phyloP scores from a whole-genome alignment of 2,329 filamentous ascomycete species.

The Ophiognomonia clavigignenti-juglandacearum region DNA sequence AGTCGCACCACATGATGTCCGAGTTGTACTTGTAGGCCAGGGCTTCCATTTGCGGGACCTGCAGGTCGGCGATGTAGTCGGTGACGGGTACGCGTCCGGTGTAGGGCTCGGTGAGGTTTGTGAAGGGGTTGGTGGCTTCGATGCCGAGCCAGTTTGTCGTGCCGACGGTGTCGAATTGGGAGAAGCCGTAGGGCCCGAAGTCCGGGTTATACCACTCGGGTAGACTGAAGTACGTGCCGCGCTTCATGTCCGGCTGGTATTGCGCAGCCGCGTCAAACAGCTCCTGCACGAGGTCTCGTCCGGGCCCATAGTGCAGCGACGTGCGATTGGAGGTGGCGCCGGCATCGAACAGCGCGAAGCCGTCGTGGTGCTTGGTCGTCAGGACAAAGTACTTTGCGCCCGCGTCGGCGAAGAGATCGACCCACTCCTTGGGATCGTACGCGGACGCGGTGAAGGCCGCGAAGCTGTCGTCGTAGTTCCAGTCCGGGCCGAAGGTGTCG shows the following conservation, averaged over 20 bases:
- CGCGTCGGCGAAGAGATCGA: slow-evolving; percentile 46
- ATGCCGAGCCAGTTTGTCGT: slow-evolving; percentile 33
- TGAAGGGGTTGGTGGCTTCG: slow-evolving; percentile 38
- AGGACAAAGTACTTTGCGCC: slow-evolving; percentile 46
- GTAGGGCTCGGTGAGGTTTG: slow-evolving; percentile 34
- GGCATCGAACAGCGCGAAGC: slow-evolving; percentile 40
- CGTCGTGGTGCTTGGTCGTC: slow-evolving; percentile 43
- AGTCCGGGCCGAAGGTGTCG: slow-evolving; percentile 43
- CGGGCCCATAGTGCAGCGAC: slow-evolving; percentile 35
- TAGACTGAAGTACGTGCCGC: slow-evolving; percentile 44
- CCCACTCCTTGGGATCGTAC: slow-evolving; percentile 48
- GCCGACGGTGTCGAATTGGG: slow-evolving; percentile 23
- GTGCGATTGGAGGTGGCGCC: slow-evolving; percentile 33
- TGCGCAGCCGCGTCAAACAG: slow-evolving; percentile 36
- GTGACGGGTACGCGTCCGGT: slow-evolving; percentile 32
- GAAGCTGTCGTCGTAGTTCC: slow-evolving; percentile 53
- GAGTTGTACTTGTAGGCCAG: slow-evolving; percentile 37
- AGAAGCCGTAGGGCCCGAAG: slow-evolving; percentile 38
- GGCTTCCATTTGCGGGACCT: slow-evolving; percentile 41
- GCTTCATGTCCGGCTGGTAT: slow-evolving; percentile 35
- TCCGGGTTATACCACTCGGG: slow-evolving; percentile 46
- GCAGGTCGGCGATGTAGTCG: slow-evolving; percentile 39
- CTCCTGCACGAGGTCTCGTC: slow-evolving; percentile 35
- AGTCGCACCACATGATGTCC: slow-evolving; percentile 48
- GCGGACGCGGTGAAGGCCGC: slow-evolving; percentile 44